Evolutionary conservation across 2,329 filamentous ascomycete species (phyloP).

Genomic region (Epichloe sylvatica): DNA sequence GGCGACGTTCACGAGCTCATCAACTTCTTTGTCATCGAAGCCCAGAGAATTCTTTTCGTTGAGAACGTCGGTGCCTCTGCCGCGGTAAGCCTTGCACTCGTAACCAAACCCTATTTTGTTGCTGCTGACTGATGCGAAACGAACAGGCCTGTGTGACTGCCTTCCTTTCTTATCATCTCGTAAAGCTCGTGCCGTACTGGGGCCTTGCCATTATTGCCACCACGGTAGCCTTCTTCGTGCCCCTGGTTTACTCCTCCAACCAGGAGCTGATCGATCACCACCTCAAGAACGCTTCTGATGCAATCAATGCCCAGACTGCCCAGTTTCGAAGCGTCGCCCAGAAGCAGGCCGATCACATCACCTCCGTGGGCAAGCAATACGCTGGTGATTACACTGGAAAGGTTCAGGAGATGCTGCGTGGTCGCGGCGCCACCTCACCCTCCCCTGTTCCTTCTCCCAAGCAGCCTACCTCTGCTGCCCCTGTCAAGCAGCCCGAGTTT

Average conservation of each 20-base stretch:
- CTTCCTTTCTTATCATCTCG: constrained; percentile 53
- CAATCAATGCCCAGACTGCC: constrained; percentile 47
- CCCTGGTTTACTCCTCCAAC: constrained; percentile 52
- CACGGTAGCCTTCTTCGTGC: constrained; percentile 45
- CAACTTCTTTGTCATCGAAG: constrained; percentile 60
- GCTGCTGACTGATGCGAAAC: background rate
- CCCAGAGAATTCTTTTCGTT: constrained; percentile 52
- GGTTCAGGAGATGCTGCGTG: constrained; percentile 49
- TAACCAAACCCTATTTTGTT: constrained; percentile 7
- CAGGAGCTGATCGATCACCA: constrained; percentile 55
- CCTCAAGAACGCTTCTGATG: constrained; percentile 40
- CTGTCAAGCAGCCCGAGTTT: constrained; percentile 19
- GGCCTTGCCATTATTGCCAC: constrained; percentile 48
- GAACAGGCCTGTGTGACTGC: constrained; percentile 42
- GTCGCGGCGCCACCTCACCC: constrained; percentile 30
- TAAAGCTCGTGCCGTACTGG: constrained; percentile 59
- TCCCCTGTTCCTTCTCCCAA: constrained; percentile 23
- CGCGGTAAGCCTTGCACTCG: constrained; percentile 34
- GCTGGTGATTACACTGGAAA: constrained; percentile 54
- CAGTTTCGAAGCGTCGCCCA: constrained; percentile 48
- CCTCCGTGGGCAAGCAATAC: constrained; percentile 52
- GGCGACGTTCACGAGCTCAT: constrained; percentile 53
- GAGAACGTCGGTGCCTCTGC: constrained; percentile 50
- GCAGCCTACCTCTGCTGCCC: constrained; percentile 16
- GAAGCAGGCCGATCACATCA: constrained; percentile 50